Conservation (phyloP, 2,329 filamentous ascomycete genomes). For the Talaromyces sp. region DNA sequence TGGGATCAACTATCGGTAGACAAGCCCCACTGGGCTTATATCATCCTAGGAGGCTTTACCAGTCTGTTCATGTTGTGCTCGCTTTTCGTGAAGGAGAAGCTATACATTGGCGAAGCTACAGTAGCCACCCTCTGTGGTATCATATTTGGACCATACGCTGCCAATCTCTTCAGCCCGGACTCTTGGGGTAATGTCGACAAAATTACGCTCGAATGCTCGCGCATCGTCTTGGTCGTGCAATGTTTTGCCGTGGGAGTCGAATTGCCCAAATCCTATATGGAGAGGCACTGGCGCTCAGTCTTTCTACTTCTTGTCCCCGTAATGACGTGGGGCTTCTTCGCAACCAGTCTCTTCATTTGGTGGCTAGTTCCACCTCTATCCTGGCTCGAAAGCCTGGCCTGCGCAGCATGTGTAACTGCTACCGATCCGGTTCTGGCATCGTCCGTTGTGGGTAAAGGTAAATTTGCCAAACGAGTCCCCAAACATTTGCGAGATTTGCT, state of each 20-base stretch:
- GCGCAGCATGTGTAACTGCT: conserved; percentile 91
- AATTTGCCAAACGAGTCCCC: conserved; percentile 94
- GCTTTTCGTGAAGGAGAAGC: conserved; percentile 93
- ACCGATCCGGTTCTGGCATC: conserved; percentile 96
- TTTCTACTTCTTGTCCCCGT: conserved; percentile 83
- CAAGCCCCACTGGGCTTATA: conserved; percentile 94
- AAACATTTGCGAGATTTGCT: conserved; percentile 95
- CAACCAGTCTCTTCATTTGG: conserved; percentile 92
- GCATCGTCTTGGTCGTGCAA: conserved; percentile 68
- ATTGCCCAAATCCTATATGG: conserved; percentile 79
- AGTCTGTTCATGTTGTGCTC: conserved; percentile 98
- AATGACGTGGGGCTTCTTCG: conserved; percentile 84
- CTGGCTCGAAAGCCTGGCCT: conserved; percentile 85
- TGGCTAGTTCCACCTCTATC: conserved; percentile 74
- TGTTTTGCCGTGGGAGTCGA: conserved; percentile 71
- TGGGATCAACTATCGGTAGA: conserved; percentile 64
- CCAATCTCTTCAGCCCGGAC: conserved; percentile 58
- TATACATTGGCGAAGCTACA: conserved; percentile 98
- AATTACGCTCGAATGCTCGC: conserved; percentile 66
- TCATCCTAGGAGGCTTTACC: conserved; percentile 96
- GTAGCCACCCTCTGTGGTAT: conserved; percentile 72
- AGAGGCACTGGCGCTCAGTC: conserved; percentile 93
- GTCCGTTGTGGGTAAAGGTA: conserved; percentile 96
- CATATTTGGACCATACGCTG: conserved; percentile 66
- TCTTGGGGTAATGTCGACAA: conserved; percentile 65